Conservation (phyloP, 176 grass and related monocot genomes). For the Zea luxurians region DNA sequence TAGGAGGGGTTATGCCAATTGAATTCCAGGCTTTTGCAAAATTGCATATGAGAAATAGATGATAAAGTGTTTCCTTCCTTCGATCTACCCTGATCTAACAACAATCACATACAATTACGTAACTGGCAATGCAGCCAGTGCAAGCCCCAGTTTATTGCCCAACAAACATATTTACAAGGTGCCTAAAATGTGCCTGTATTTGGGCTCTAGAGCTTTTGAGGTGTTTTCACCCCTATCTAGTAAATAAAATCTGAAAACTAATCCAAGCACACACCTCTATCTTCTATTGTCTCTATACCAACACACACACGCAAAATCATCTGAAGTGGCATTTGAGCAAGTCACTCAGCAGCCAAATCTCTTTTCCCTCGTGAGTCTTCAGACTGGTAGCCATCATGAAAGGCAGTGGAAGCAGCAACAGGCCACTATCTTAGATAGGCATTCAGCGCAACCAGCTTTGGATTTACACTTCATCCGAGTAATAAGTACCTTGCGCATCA, state of each 20-base stretch:
- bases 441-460: not conserved
- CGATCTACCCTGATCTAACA: conserved; percentile 33
- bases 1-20: too few relatives aligned
- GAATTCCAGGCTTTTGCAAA: too few relatives aligned
- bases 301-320: not conserved
- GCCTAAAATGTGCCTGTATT: conserved; percentile 18
- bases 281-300: conserved; percentile 2
- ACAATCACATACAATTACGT: conserved; percentile 42
- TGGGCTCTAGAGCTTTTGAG: conserved; percentile 29
- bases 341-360: conserved; percentile 26
- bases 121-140: conserved; percentile 31
- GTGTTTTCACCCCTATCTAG: conserved; percentile 35
- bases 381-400: not conserved
- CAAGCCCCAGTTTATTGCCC: conserved; percentile 36
- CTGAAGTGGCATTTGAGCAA: conserved; percentile 21
- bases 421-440: conserved; percentile 3
- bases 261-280: conserved; percentile 28
- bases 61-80: too few relatives aligned
- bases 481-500: conserved; percentile 23
- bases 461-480: conserved; percentile 45
- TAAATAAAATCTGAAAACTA: not conserved
- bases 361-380: conserved; percentile 9
- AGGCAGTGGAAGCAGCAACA: not conserved
- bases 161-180: conserved; percentile 39
- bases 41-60: too few relatives aligned